Base-by-base conservation (phyloP, 495 filamentous ascomycete genomes). In the Hamigera avellanea region DNA sequence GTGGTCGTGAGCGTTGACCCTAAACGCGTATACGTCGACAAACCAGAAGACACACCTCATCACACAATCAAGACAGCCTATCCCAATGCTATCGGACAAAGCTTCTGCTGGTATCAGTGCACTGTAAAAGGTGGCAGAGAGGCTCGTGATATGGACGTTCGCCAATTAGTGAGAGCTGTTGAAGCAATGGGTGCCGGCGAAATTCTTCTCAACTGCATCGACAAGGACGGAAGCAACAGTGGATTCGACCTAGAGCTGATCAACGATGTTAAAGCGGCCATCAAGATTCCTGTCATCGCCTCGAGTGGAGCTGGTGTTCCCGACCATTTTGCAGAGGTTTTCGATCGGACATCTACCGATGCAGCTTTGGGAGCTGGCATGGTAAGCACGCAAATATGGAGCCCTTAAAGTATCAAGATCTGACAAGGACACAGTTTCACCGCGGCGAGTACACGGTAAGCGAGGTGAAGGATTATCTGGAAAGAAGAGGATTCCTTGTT, bases 1-100 rank as follows among this genome's bases (percentile, higher is more conserved):
- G 91, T 98, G 14, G 93, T 98, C 35, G 82, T 98, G 37, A 93
- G 84, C 44, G 83, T 96, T 17, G 91, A 98, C 50, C 91, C 91
- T 1, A 85, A 85, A 59, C 73, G 91, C 25, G 75, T 96, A 1
- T 95, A 93, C 49, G 85, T 95, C 15, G 62, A 79, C 37, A 73
- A 71, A 27, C 69, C 71, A 19, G 68, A 77, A 14, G 76, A 79
- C 33, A 95, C 91, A 8, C 57, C 62, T 14, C 91, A 95, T 60
- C 75, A 80, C 50, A 87, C 80, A 0, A 67, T 95, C 37, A 66
- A 70, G 51, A 93, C 91, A 3, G 53, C 60, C 9, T 72, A 62
- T 40, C 75, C 73, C 2, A 85, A 87, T 8, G 80, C 81, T 1
- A 63, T 73, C 2, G 86, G 88, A 3, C 86, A 95, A 61, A 61